Conservation (phyloP, 371 early-diverging fungal species). For the Mortierella sp. region DNA sequence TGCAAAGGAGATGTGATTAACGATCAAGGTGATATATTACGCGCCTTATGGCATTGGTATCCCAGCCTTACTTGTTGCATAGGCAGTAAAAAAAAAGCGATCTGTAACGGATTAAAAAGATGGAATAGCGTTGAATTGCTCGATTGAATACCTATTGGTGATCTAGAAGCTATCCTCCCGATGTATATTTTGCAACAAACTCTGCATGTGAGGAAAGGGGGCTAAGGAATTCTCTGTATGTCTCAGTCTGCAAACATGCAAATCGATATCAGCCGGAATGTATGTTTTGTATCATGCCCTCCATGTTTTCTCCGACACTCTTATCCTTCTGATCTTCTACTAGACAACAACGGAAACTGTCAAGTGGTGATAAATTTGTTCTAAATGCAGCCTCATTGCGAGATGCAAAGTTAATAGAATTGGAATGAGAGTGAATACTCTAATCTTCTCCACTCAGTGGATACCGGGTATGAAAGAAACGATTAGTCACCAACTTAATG, state of each 20-base stretch:
- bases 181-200: neutral
- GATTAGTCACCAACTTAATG: too few relatives aligned
- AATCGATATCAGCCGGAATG: neutral
- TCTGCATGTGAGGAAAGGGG: too few relatives aligned
- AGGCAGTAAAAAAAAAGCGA: slow-evolving; percentile 1
- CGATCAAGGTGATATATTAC: slow-evolving; percentile 15
- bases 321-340: neutral
- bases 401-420: neutral
- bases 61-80: neutral
- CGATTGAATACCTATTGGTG: too few relatives aligned
- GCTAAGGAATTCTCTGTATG: too few relatives aligned
- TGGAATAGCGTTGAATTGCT: neutral
- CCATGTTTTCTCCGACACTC: too few relatives aligned
- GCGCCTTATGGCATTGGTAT: neutral
- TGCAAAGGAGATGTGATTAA: slow-evolving; percentile 2
- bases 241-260: too few relatives aligned
- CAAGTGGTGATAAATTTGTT: neutral
- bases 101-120: neutral
- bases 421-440: too few relatives aligned
- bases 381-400: neutral
- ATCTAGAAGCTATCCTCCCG: too few relatives aligned
- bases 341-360: neutral
- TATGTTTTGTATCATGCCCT: too few relatives aligned
- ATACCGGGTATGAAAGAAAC: neutral
- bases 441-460: too few relatives aligned